Conservation (phyloP, 75 land plant genomes). For the Sequoia sempervirens region DNA sequence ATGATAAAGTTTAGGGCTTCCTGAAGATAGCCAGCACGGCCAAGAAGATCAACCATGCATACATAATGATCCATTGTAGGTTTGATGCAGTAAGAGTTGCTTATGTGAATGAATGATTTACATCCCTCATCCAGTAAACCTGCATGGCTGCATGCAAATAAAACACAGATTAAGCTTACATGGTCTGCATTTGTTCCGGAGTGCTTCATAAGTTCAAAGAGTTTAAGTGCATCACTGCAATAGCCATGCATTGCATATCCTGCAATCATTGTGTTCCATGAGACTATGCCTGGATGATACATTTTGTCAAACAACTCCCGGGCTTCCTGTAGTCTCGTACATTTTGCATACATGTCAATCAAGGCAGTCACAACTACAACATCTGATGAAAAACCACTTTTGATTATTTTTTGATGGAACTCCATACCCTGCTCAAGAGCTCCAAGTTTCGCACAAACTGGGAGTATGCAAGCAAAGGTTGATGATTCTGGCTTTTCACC, state of each 20-base stretch:
- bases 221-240: conserved; percentile 5
- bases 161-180: conserved; percentile 11
- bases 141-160: conserved; percentile 35
- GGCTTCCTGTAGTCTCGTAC: conserved; percentile 18
- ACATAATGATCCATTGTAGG: conserved; percentile 47
- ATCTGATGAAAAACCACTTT: conserved; percentile 9
- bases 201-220: conserved; percentile 10
- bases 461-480: conserved; percentile 11
- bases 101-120: conserved; percentile 39
- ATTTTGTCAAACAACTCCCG: conserved; percentile 13
- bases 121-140: conserved; percentile 48
- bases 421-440: conserved; percentile 21
- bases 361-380: conserved; percentile 14
- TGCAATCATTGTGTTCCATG: conserved; percentile 20
- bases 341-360: conserved; percentile 25
- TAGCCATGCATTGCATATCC: conserved; percentile 18
- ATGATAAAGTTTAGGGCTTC: conserved; percentile 43
- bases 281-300: conserved; percentile 10
- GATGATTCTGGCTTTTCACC: conserved; percentile 13
- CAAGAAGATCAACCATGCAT: conserved; percentile 51
- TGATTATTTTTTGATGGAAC: conserved; percentile 9
- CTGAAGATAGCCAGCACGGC: conserved; percentile 42
- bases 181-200: conserved; percentile 6
- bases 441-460: conserved; percentile 21
- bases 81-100: conserved; percentile 30